A percentile compares a stretch with the other conserved stretches of the same genome.
These are phyloP conservation scores for Petunia axillaris DNA, from an alignment of 257 asterid species.

Conservation along the genomic window DNA sequence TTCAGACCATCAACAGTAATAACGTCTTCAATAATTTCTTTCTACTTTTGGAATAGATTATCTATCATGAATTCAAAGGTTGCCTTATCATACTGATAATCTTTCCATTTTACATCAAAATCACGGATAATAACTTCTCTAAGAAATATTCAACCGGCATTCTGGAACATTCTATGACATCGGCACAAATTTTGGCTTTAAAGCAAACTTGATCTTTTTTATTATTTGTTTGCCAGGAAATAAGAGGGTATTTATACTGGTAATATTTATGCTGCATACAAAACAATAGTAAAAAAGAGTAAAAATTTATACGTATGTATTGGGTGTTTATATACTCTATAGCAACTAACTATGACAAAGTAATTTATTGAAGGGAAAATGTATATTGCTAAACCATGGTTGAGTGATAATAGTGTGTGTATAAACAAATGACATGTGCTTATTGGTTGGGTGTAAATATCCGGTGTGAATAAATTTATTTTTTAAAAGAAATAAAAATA, in stretches of 20 bases:
- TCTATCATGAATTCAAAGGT: not conserved
- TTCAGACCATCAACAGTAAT: not conserved
- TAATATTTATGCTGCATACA: too few relatives aligned
- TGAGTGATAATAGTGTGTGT: too few relatives aligned
- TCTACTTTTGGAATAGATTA: not conserved
- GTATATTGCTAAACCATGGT: too few relatives aligned
- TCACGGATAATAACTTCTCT: not conserved
- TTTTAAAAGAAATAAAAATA: too few relatives aligned
- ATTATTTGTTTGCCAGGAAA: not conserved
- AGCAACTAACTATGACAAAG: too few relatives aligned
- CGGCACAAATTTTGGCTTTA: not conserved
- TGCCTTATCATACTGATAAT: slow-evolving; percentile 16
- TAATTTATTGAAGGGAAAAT: too few relatives aligned
- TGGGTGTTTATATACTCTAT: too few relatives aligned
- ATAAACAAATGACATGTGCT: too few relatives aligned
- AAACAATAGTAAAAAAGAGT: too few relatives aligned
- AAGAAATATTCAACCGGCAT: not conserved
- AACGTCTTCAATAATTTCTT: slow-evolving; percentile 1
- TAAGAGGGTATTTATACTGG: not conserved
- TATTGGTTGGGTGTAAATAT: too few relatives aligned
- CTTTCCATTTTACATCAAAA: slow-evolving; percentile 9
- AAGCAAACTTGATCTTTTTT: not conserved
- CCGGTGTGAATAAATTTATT: too few relatives aligned
- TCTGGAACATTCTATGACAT: slow-evolving; percentile 4
- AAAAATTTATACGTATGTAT: too few relatives aligned